Evolutionary conservation across 1,284 basidiomycete species (phyloP).

Genomic region (Exsudoporus floridanus): DNA sequence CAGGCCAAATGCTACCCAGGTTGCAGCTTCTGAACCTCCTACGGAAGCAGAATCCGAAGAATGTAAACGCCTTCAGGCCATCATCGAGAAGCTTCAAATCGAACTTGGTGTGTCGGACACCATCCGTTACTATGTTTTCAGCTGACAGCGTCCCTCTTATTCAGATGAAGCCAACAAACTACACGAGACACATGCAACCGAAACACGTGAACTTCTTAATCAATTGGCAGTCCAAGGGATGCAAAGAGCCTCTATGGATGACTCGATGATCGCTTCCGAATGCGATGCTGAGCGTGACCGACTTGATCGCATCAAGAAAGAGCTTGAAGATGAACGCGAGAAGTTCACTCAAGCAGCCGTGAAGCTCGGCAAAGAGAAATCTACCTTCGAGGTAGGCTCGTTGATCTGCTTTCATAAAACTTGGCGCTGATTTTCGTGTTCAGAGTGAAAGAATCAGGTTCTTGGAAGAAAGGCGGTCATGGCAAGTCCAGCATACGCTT

Average conservation of each 20-base stretch:
- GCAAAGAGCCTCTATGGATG: constrained; percentile 39
- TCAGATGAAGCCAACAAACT: constrained; percentile 54
- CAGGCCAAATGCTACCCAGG: constrained; percentile 15
- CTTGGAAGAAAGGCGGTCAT: constrained; percentile 64
- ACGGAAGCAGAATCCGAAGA: constrained; percentile 35
- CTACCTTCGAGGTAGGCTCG: constrained; percentile 59
- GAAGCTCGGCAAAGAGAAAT: constrained; percentile 63
- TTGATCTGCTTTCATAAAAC: not conserved
- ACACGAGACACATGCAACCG: constrained; percentile 40
- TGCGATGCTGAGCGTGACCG: constrained; percentile 53
- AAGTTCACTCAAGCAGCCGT: constrained; percentile 66
- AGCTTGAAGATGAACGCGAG: constrained; percentile 67
- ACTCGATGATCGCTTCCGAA: constrained; percentile 52
- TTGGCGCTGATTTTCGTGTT: constrained; percentile 7
- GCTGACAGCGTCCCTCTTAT: constrained; percentile 3
- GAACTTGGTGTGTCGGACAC: constrained; percentile 53
- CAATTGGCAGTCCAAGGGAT: constrained; percentile 46
- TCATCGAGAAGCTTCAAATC: constrained; percentile 48
- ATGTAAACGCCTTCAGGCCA: constrained; percentile 45
- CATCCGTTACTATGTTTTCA: not conserved
- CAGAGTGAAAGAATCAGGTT: constrained; percentile 64
- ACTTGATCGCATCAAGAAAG: constrained; percentile 48
- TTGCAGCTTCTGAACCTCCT: constrained; percentile 1
- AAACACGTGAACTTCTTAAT: constrained; percentile 53
- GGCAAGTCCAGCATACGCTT: constrained; percentile 63